Conservation (phyloP, 2,329 filamentous ascomycete species). For the Trichoderma lentiforme region DNA sequence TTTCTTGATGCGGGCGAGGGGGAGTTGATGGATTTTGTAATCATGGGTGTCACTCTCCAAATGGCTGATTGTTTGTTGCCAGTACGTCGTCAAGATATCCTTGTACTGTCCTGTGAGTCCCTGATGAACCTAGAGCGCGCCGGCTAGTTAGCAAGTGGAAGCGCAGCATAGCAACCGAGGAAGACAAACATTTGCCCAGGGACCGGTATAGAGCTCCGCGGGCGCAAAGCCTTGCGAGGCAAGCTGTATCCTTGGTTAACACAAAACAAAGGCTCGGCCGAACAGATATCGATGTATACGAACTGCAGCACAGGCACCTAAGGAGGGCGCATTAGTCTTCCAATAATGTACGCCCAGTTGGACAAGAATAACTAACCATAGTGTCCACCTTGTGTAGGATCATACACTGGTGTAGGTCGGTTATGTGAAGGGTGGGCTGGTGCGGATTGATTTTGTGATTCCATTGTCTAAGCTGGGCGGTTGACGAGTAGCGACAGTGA, state of each 20-base stretch:
- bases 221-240: constrained; percentile 84
- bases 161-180: neutral
- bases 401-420: constrained; percentile 65
- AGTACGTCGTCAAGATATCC: constrained; percentile 97
- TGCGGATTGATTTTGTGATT: constrained; percentile 44
- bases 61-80: constrained; percentile 97
- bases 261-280: neutral
- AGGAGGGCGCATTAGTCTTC: constrained; percentile 22
- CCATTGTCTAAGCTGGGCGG: constrained; percentile 30
- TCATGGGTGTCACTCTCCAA: constrained; percentile 94
- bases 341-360: neutral
- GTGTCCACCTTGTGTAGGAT: constrained; percentile 70
- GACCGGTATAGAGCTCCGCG: constrained; percentile 89
- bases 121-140: constrained; percentile 73
- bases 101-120: constrained; percentile 89
- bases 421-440: constrained; percentile 55
- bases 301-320: constrained; percentile 49
- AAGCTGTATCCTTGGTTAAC: constrained; percentile 55
- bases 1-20: constrained; percentile 98
- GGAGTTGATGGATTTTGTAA: constrained; percentile 96
- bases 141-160: neutral
- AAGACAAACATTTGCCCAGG: constrained; percentile 83
- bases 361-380: constrained; percentile 57
- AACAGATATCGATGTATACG: constrained; percentile 16
- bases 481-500: neutral